phyloP scores from a whole-genome alignment of 202 grass and related monocot genomes.

The Carex arenaria region DNA sequence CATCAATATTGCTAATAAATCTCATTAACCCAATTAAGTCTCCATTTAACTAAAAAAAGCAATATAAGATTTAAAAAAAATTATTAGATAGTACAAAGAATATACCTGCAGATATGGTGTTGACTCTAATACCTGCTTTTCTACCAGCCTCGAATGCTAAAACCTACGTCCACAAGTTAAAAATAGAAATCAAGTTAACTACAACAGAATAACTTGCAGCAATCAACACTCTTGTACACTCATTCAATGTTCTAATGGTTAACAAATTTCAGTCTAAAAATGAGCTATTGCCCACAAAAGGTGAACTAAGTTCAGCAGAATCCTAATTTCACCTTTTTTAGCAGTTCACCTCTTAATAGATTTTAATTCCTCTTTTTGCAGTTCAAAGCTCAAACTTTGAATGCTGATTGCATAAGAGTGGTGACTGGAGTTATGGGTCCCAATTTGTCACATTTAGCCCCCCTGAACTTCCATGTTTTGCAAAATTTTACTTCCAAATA shows the following conservation, averaged over 20 bases:
- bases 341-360: not conserved
- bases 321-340: not conserved
- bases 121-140: constrained; percentile 82
- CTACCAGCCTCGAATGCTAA: constrained; percentile 88
- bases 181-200: not conserved
- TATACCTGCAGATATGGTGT: constrained; percentile 94
- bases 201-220: not conserved
- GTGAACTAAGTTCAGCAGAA: not conserved
- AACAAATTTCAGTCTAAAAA: not conserved
- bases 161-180: constrained; percentile 36
- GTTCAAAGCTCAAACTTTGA: not conserved
- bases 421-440: not conserved
- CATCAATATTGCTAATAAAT: not conserved
- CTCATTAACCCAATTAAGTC: not conserved
- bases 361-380: not conserved
- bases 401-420: not conserved
- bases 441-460: not conserved
- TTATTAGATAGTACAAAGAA: constrained; percentile 2
- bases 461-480: not conserved
- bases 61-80: not conserved
- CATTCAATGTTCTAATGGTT: not conserved
- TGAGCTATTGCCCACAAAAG: not conserved
- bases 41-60: not conserved
- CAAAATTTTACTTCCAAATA: not conserved
- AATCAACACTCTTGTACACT: not conserved